phyloP scores from a whole-genome alignment of 2,329 filamentous ascomycete species.

The Rutstroemia sp. region DNA sequence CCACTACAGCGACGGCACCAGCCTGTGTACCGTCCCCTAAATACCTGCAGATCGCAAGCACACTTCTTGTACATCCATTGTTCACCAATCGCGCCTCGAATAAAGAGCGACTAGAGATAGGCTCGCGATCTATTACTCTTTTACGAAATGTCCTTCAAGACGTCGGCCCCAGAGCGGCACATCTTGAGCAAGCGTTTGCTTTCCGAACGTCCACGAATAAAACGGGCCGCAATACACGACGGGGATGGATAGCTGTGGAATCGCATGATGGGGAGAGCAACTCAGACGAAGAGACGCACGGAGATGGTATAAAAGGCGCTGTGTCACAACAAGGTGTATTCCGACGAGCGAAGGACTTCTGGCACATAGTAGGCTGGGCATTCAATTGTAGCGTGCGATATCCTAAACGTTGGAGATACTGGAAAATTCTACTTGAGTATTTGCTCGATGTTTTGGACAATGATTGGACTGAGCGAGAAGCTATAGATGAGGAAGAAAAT shows the following conservation, averaged over 20 bases:
- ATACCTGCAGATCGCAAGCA: constrained; percentile 71
- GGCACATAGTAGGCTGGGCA: constrained; percentile 83
- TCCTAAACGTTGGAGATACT: constrained; percentile 70
- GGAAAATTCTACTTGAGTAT: constrained; percentile 72
- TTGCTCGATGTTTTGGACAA: constrained; percentile 71
- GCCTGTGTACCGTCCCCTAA: constrained; percentile 61
- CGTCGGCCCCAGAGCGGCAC: constrained; percentile 63
- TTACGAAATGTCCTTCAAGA: constrained; percentile 59
- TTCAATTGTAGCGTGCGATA: constrained; percentile 79
- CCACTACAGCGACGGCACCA: constrained; percentile 33
- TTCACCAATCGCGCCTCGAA: constrained; percentile 67
- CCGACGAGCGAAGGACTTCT: constrained; percentile 76
- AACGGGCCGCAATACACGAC: constrained; percentile 20
- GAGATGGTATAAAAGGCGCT: constrained; percentile 42
- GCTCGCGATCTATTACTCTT: constrained; percentile 61
- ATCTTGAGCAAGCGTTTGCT: constrained; percentile 62
- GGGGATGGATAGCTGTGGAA: constrained; percentile 23
- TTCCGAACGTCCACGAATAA: constrained; percentile 41
- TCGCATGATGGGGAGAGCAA: constrained; percentile 35
- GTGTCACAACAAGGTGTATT: constrained; percentile 65
- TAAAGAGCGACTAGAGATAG: constrained; percentile 49
- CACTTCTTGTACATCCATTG: constrained; percentile 72
- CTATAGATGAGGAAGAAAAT: constrained; percentile 34
- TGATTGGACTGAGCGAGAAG: constrained; percentile 56
- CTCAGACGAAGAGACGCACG: constrained; percentile 35